Conservation (phyloP, 2,329 filamentous ascomycete species). For the Colletotrichum nymphaeae region DNA sequence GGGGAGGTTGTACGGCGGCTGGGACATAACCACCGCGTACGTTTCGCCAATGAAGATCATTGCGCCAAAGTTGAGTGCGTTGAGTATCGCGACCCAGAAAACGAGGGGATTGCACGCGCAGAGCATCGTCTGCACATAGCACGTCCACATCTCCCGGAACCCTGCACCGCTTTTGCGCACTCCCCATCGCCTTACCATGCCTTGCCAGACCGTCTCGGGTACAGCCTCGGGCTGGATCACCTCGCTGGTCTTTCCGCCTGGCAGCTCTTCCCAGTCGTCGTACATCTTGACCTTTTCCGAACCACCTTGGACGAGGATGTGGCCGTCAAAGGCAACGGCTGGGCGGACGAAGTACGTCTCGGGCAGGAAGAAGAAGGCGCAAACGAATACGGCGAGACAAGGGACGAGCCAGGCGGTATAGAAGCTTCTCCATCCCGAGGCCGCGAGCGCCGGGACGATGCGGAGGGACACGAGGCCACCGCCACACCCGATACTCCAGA, state of each 20-base stretch:
- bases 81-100: constrained; percentile 41
- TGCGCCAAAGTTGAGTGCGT: constrained; percentile 40
- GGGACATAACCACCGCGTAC: constrained; percentile 35
- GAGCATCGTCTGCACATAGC: constrained; percentile 39
- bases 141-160: constrained; percentile 34
- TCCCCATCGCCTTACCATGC: constrained; percentile 17
- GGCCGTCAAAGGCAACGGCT: constrained; percentile 52
- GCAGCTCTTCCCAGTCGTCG: constrained; percentile 43
- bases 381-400: constrained; percentile 40
- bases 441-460: constrained; percentile 39
- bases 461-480: constrained; percentile 44
- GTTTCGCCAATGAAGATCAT: constrained; percentile 40
- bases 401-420: constrained; percentile 46
- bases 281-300: constrained; percentile 52
- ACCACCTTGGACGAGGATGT: constrained; percentile 49
- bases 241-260: not conserved
- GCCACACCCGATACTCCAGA: constrained; percentile 45
- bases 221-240: constrained; percentile 13
- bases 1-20: constrained; percentile 35
- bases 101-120: constrained; percentile 42
- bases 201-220: constrained; percentile 21
- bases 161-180: constrained; percentile 28
- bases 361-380: constrained; percentile 46
- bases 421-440: constrained; percentile 45
- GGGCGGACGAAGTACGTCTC: constrained; percentile 55